phyloP scores from a whole-genome alignment of 345 rosid species.

The Eucalyptus tenuipes region DNA sequence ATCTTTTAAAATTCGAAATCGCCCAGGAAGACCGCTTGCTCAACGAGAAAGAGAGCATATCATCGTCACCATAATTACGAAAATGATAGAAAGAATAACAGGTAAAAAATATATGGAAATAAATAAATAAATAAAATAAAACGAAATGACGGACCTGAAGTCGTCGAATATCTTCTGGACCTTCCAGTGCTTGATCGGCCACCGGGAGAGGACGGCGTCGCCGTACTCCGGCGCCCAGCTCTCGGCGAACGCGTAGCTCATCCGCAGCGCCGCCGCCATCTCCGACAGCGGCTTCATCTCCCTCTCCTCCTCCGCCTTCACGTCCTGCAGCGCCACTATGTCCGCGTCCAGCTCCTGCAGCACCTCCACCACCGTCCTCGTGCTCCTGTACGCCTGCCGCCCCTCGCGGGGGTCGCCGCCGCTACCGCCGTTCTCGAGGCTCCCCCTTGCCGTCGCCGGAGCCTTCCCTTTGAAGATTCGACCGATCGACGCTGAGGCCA shows the following conservation, averaged over 20 bases:
- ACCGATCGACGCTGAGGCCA: neutral
- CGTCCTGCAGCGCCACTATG: slow-evolving; percentile 75
- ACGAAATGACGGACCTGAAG: slow-evolving; percentile 35
- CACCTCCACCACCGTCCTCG: slow-evolving; percentile 60
- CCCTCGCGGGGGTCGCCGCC: neutral
- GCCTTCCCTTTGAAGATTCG: neutral
- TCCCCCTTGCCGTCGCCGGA: neutral
- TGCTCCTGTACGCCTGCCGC: slow-evolving; percentile 11
- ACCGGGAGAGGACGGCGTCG: slow-evolving; percentile 74
- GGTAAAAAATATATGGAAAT: neutral
- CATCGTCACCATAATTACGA: neutral
- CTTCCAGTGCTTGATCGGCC: slow-evolving; percentile 69
- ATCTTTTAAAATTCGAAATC: neutral
- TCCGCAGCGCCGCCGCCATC: slow-evolving; percentile 70
- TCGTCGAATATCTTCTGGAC: slow-evolving; percentile 81
- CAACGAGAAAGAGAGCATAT: neutral
- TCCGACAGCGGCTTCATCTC: slow-evolving; percentile 88
- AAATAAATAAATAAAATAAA: neutral
- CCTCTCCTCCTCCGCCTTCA: slow-evolving; percentile 90
- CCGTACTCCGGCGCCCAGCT: slow-evolving; percentile 99
- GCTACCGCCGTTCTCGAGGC: neutral
- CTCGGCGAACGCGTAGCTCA: slow-evolving; percentile 85
- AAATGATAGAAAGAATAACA: neutral
- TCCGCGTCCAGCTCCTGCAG: slow-evolving; percentile 74
- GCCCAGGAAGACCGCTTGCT: neutral